Evolutionary conservation across 2,329 filamentous ascomycete species (phyloP).

Genomic region (Alternaria viburni): DNA sequence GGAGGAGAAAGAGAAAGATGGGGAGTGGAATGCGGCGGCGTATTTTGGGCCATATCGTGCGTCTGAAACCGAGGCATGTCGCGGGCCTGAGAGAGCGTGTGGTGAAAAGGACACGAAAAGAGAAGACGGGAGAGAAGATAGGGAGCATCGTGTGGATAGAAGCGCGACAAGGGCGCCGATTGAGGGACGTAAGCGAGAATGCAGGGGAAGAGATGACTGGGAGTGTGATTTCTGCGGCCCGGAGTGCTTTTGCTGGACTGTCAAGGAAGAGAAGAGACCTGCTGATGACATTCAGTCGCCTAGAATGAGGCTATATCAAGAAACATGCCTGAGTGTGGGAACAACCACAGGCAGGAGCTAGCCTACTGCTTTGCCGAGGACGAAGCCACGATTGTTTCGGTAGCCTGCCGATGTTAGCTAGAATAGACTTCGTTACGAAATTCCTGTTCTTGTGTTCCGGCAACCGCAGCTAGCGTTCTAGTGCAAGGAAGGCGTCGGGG

Average conservation of each 20-base stretch:
- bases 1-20: not conserved
- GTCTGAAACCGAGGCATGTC: not conserved
- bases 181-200: not conserved
- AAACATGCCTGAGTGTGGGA: not conserved
- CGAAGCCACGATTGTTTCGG: fast-evolving
- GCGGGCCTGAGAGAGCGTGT: too few species aligned
- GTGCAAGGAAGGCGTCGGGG: not conserved
- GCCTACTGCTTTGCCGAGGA: not conserved
- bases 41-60: not conserved
- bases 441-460: not conserved
- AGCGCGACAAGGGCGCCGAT: fast-evolving
- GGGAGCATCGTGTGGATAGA: fast-evolving
- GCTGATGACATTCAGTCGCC: not conserved
- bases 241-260: slow-evolving; percentile 25
- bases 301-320: not conserved
- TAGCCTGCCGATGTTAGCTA: not conserved
- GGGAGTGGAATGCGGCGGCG: not conserved
- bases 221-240: slow-evolving; percentile 24
- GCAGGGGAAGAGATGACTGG: slow-evolving; percentile 17
- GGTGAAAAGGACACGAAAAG: too few species aligned
- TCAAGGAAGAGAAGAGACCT: not conserved
- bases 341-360: not conserved
- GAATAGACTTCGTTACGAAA: fast-evolving
- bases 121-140: not conserved
- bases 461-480: not conserved